Base-by-base conservation (phyloP, 345 rosid species). In the Aurinia saxatilis region DNA sequence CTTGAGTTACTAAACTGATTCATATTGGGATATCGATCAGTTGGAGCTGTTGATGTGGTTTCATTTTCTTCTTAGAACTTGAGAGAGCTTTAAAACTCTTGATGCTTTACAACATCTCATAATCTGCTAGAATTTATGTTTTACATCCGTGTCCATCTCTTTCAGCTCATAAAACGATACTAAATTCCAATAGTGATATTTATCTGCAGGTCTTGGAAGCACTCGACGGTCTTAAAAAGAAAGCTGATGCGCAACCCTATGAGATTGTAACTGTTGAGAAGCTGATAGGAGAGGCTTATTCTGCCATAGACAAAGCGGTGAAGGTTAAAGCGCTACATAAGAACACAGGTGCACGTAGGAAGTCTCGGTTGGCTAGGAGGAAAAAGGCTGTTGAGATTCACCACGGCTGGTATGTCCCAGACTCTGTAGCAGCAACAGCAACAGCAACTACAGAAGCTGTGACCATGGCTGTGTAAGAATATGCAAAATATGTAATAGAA, bases 381-480 rank as follows among this genome's bases (percentile, higher is more conserved):
- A 93, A 93, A 79, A 89, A 80, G 77, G 82, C 84, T 10, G 90
- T 89, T 12, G 91, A 82, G 73, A 84, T 93, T 57, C 97, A 84
- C 73, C 97, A 81, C 45, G 91, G 90, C 55, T 93, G 96, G 96
- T 92, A 86, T 34, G 66, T 78, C 49, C 95, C 98, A n/a, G 78
- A 67, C 14, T 36, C 80, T 30, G 81, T 63, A 1, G 68, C n/a
- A n/a, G n/a, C n/a, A n/a, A n/a, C 57, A 29, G 52, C 63, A 47
- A 46, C 77, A 35, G 31, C 18, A 17, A 11, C 31, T 3, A 27
- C 39, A 2, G 49, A 47, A 42, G 57, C 67, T 64, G 71, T 71
- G 30, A 41, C 68, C 67, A 54, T 61, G 35, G 37, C 79, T 61
- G 77, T 52, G 0, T 76, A 80, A 71, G 8, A 35, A 58, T 17